Evolutionary conservation across 495 filamentous ascomycete species (phyloP).

Genomic region (Wilcoxina mikolae): DNA sequence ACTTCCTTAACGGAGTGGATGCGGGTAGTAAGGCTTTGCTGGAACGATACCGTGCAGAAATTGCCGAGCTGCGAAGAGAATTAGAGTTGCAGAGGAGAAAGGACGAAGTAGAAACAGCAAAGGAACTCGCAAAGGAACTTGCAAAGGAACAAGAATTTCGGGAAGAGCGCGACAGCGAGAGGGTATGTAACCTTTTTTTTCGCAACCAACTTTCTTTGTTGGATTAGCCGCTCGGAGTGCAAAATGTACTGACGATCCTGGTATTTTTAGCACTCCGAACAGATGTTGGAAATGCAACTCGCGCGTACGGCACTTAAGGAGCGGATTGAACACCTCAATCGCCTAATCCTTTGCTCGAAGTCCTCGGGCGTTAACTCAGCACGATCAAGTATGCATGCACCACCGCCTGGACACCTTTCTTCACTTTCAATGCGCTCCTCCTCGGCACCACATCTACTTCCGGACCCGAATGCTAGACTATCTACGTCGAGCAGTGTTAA

Average conservation of each 20-base stretch:
- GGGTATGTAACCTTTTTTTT: slow-evolving; percentile 1
- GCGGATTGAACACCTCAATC: slow-evolving; percentile 92
- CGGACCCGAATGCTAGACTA: slow-evolving; percentile 46
- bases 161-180: slow-evolving; percentile 6
- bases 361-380: slow-evolving; percentile 81
- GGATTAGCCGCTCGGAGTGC: background rate
- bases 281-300: slow-evolving; percentile 95
- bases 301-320: slow-evolving; percentile 91
- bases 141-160: background rate
- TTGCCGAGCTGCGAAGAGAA: slow-evolving; percentile 63
- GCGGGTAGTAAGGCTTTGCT: slow-evolving; percentile 73
- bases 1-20: slow-evolving; percentile 60
- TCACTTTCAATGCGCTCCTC: slow-evolving; percentile 53
- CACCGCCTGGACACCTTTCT: slow-evolving; percentile 32
- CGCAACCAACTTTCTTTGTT: background rate
- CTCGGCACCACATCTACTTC: no score
- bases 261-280: slow-evolving; percentile 57
- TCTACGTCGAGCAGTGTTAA: slow-evolving; percentile 49
- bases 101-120: slow-evolving; percentile 48
- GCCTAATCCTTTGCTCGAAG: slow-evolving; percentile 86
- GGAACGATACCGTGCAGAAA: slow-evolving; percentile 90
- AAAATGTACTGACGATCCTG: background rate
- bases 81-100: slow-evolving; percentile 67
- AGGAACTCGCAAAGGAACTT: slow-evolving; percentile 42
- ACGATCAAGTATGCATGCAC: slow-evolving; percentile 20